These are phyloP conservation scores for Moelleriella libera DNA, from an alignment of 2,329 filamentous ascomycete species.

Conservation along the genomic window DNA sequence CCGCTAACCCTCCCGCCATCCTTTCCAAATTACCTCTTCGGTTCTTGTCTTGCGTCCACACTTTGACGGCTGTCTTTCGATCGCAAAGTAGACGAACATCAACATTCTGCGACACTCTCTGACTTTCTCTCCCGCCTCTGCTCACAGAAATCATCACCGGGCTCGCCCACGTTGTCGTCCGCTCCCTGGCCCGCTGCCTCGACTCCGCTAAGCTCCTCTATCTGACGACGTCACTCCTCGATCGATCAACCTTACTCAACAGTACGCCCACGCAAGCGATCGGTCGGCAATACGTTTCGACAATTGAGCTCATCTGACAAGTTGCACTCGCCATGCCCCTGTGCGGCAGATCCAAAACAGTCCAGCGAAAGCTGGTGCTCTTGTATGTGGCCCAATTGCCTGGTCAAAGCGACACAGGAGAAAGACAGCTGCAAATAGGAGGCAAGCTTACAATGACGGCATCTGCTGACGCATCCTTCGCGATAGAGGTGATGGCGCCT, in stretches of 20 bases:
- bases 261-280: too few relatives aligned
- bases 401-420: background rate
- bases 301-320: background rate
- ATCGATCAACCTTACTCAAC: background rate
- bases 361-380: constrained; percentile 91
- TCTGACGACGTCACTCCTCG: background rate
- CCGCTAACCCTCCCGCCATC: background rate
- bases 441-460: background rate
- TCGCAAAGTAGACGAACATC: too few relatives aligned
- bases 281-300: too few relatives aligned
- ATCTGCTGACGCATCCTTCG: background rate
- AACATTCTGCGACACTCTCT: background rate
- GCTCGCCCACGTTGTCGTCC: background rate
- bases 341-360: constrained; percentile 66
- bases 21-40: background rate
- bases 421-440: background rate
- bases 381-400: constrained; percentile 37
- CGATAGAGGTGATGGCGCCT: constrained; percentile 79
- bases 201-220: background rate
- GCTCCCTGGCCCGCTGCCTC: background rate
- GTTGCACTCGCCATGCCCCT: constrained; percentile 12
- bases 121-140: background rate
- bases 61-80: too few relatives aligned
- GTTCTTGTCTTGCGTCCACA: background rate
- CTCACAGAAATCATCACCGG: background rate